phyloP scores from a whole-genome alignment of 2,329 filamentous ascomycete species.

The Neonectria faginata region DNA sequence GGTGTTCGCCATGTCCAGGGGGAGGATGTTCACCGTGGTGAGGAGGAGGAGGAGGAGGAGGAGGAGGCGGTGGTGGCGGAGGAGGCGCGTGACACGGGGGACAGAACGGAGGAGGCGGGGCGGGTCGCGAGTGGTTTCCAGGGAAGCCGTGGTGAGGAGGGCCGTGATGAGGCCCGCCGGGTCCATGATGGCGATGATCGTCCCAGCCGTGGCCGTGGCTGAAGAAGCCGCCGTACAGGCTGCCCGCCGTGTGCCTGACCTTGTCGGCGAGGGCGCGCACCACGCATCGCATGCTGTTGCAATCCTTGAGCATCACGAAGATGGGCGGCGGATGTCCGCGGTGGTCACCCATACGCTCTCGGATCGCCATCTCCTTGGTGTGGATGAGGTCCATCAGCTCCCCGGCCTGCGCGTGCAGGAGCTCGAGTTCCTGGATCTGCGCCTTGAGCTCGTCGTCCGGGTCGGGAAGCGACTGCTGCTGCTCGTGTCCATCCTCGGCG shows the following conservation, averaged over 20 bases:
- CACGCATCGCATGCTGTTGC: constrained; percentile 52
- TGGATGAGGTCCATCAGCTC: constrained; percentile 57
- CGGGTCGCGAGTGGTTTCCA: constrained; percentile 24
- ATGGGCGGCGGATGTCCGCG: constrained; percentile 36
- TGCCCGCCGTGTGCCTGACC: constrained; percentile 49
- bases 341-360: constrained; percentile 49
- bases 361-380: constrained; percentile 56
- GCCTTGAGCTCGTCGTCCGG: constrained; percentile 51
- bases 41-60: constrained; percentile 26
- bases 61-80: constrained; percentile 13
- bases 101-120: constrained; percentile 20
- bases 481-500: constrained; percentile 19
- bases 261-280: constrained; percentile 54
- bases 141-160: constrained; percentile 23
- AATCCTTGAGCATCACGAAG: constrained; percentile 35
- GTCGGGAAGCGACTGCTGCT: constrained; percentile 43
- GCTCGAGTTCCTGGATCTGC: constrained; percentile 59
- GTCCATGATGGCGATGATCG: not conserved
- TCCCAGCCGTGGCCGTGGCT: constrained; percentile 9
- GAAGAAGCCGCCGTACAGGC: constrained; percentile 37
- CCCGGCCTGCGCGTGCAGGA: constrained; percentile 55
- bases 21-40: constrained; percentile 29
- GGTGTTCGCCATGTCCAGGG: constrained; percentile 20
- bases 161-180: constrained; percentile 20
- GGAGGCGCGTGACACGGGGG: constrained; percentile 22